Percentiles rank a stretch among this genome's conserved stretches.
phyloP scores from a whole-genome alignment of 441 rosid species.

The Flueggea neowawraea region DNA sequence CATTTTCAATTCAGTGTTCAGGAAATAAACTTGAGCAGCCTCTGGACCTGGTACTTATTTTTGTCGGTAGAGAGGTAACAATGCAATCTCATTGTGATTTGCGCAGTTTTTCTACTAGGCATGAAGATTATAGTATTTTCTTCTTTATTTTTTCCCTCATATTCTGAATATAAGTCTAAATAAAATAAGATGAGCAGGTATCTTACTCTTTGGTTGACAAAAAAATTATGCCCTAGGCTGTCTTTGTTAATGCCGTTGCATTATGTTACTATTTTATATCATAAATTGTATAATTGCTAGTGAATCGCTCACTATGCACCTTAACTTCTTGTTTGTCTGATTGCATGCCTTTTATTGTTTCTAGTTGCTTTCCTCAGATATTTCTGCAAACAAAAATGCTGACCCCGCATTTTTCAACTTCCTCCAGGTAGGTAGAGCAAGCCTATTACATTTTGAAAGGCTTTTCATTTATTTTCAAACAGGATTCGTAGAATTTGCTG shows the following conservation, averaged over 20 bases:
- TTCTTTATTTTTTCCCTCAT: no score
- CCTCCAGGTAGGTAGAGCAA: conserved; percentile 50
- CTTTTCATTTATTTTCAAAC: neutral
- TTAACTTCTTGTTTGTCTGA: conserved; percentile 8
- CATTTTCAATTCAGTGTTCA: conserved; percentile 46
- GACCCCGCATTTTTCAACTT: conserved; percentile 57
- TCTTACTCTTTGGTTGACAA: neutral
- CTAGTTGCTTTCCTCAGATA: conserved; percentile 71
- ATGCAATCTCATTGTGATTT: no score
- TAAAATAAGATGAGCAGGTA: neutral
- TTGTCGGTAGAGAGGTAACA: conserved; percentile 87
- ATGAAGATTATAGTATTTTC: no score
- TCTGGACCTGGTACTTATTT: conserved; percentile 73
- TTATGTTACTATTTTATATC: neutral
- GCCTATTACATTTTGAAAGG: neutral
- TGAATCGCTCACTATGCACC: neutral
- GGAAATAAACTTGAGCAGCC: conserved; percentile 44
- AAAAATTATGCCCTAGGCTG: no score
- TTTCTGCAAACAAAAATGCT: conserved; percentile 48
- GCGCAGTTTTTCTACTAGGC: no score
- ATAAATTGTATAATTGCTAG: neutral
- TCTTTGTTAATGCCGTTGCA: neutral
- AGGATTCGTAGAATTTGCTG: neutral
- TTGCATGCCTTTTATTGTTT: conserved; percentile 15
- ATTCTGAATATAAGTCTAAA: no score